phyloP scores from a whole-genome alignment of 306 rosid genomes.

The Mucuna pruriens region DNA sequence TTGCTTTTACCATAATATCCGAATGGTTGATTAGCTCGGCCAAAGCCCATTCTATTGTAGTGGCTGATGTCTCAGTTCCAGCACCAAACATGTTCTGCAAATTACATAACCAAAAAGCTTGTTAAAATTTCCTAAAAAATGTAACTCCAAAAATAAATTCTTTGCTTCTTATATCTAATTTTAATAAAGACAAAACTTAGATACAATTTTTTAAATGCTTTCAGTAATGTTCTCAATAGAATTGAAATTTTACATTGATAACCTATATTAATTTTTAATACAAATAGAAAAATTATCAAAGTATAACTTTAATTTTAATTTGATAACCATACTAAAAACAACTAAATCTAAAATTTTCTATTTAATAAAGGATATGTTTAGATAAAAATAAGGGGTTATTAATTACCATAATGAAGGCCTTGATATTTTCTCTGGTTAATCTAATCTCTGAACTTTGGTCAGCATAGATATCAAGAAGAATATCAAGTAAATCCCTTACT shows the following conservation, averaged over 20 bases:
- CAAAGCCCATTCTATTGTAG: slow-evolving; percentile 58
- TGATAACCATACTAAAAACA: no score
- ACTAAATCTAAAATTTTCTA: no score
- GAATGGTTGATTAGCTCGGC: slow-evolving; percentile 70
- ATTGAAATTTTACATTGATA: no score
- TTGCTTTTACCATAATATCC: slow-evolving; percentile 53
- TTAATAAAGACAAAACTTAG: neutral
- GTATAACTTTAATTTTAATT: no score
- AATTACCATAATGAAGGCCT: slow-evolving; percentile 60
- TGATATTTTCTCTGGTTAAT: slow-evolving; percentile 61
- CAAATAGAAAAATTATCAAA: no score
- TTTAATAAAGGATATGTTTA: neutral
- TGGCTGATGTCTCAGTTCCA: slow-evolving; percentile 60
- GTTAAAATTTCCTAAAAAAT: neutral
- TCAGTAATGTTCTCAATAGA: no score
- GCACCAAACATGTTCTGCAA: slow-evolving; percentile 57
- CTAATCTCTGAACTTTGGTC: slow-evolving; percentile 50
- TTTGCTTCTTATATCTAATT: neutral
- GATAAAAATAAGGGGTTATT: neutral
- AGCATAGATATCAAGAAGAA: slow-evolving; percentile 50
- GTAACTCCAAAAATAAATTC: neutral
- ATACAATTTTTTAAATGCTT: no score
- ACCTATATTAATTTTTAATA: no score
- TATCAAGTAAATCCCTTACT: slow-evolving; percentile 56
- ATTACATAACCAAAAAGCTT: neutral